phyloP scores from a whole-genome alignment of 768 basidiomycete genomes.

The Boletus bicolor region DNA sequence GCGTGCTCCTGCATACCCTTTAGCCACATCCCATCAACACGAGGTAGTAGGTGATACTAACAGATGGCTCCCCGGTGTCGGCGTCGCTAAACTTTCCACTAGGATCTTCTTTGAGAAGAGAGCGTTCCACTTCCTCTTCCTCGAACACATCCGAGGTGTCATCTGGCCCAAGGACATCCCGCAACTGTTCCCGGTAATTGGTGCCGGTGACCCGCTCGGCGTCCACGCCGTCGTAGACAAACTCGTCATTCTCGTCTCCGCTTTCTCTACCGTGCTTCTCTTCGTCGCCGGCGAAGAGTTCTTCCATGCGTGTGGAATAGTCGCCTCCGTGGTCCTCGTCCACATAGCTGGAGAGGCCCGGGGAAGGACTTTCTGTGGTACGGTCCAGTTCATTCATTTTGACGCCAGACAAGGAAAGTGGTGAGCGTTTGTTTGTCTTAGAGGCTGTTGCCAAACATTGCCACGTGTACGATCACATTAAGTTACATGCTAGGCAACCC shows the following conservation, averaged over 20 bases:
- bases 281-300: conserved; percentile 38
- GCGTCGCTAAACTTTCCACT: conserved; percentile 30
- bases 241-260: conserved; percentile 57
- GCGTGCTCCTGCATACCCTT: conserved; percentile 32
- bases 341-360: conserved; percentile 15
- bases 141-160: conserved; percentile 48
- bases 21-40: conserved; percentile 20
- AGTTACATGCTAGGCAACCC: neutral
- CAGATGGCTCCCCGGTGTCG: conserved; percentile 23
- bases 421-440: conserved; percentile 22
- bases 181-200: conserved; percentile 65
- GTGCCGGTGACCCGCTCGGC: conserved; percentile 41
- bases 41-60: conserved; percentile 29
- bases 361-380: neutral
- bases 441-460: conserved; percentile 29
- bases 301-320: conserved; percentile 27
- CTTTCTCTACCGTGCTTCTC: conserved; percentile 42
- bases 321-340: conserved; percentile 22
- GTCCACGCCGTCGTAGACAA: conserved; percentile 74
- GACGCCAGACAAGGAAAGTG: neutral
- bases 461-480: conserved; percentile 13
- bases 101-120: conserved; percentile 40
- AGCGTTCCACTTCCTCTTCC: conserved; percentile 45
- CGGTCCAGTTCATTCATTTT: conserved; percentile 11
- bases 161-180: conserved; percentile 70